A percentile compares a stretch with the other conserved stretches of the same genome.
These are phyloP conservation scores for Xylariaceae sp. DNA, from an alignment of 2,329 filamentous ascomycete genomes.

Conservation along the genomic window DNA sequence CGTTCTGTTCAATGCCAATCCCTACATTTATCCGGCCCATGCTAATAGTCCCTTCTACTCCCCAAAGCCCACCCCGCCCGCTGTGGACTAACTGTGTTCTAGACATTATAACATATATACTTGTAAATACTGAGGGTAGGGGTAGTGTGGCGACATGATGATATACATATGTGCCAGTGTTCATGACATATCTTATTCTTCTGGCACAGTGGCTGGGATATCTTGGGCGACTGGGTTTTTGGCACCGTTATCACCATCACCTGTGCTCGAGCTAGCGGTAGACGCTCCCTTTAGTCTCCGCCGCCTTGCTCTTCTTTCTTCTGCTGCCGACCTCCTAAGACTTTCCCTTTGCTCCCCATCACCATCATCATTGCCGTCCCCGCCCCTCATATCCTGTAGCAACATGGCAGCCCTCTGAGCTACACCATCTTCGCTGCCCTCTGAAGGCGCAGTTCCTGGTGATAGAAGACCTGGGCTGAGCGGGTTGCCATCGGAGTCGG, in stretches of 20 bases:
- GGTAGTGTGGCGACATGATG: background rate
- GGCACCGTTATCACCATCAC: slow-evolving; percentile 33
- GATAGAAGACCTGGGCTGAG: slow-evolving; percentile 59
- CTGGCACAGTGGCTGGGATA: slow-evolving; percentile 30
- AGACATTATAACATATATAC: slow-evolving; percentile 34
- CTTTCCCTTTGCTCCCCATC: slow-evolving; percentile 63
- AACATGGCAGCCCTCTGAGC: slow-evolving; percentile 84
- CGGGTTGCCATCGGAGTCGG: slow-evolving; percentile 57
- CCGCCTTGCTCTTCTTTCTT: slow-evolving; percentile 44
- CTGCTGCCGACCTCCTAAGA: slow-evolving; percentile 62
- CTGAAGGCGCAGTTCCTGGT: slow-evolving; percentile 44
- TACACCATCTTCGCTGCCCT: slow-evolving; percentile 70
- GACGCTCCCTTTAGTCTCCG: slow-evolving; percentile 42
- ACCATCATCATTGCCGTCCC: slow-evolving; percentile 64
- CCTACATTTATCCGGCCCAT: slow-evolving; percentile 11
- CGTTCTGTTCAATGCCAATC: slow-evolving; percentile 7
- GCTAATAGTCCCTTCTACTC: slow-evolving; percentile 6
- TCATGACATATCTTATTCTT: slow-evolving; percentile 22
- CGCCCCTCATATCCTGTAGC: slow-evolving; percentile 79
- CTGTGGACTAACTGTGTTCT: slow-evolving; percentile 21
- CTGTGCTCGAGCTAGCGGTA: slow-evolving; percentile 28
- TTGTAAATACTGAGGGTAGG: slow-evolving; percentile 25
- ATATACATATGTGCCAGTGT: background rate
- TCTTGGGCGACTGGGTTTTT: slow-evolving; percentile 36
- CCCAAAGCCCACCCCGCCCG: slow-evolving; percentile 2